Evolutionary conservation across 2,329 filamentous ascomycete species (phyloP).

Genomic region (Pseudogymnoascus sp.): DNA sequence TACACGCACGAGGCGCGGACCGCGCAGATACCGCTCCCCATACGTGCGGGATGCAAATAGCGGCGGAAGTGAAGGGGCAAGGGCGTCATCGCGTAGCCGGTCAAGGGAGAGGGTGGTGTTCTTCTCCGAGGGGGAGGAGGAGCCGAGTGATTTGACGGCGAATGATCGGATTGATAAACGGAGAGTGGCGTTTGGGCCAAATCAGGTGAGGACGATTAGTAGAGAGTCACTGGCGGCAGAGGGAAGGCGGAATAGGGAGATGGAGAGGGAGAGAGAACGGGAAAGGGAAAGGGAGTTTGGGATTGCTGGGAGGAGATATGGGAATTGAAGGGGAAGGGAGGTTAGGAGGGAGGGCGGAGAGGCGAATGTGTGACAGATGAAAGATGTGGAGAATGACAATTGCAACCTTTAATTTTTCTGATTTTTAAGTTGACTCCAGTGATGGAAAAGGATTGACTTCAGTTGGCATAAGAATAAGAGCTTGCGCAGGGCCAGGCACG

Average conservation of each 20-base stretch:
- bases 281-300: background rate
- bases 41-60: background rate
- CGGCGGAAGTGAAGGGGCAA: background rate
- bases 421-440: background rate
- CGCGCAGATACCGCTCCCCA: background rate
- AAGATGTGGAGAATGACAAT: background rate
- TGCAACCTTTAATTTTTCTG: background rate
- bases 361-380: background rate
- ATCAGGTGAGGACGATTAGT: background rate
- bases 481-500: background rate
- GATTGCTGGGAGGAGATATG: background rate
- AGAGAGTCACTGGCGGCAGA: background rate
- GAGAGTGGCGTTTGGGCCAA: background rate
- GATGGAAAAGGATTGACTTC: background rate
- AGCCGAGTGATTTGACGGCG: background rate
- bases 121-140: background rate
- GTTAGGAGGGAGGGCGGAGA: background rate
- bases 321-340: background rate
- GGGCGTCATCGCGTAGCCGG: background rate
- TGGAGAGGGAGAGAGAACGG: background rate
- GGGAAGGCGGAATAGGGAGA: background rate
- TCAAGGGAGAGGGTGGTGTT: background rate
- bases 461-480: background rate
- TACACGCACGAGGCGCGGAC: background rate
- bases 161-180: constrained; percentile 6